Conservation (phyloP, 163 green algal species). For the Botryococcus braunii region DNA sequence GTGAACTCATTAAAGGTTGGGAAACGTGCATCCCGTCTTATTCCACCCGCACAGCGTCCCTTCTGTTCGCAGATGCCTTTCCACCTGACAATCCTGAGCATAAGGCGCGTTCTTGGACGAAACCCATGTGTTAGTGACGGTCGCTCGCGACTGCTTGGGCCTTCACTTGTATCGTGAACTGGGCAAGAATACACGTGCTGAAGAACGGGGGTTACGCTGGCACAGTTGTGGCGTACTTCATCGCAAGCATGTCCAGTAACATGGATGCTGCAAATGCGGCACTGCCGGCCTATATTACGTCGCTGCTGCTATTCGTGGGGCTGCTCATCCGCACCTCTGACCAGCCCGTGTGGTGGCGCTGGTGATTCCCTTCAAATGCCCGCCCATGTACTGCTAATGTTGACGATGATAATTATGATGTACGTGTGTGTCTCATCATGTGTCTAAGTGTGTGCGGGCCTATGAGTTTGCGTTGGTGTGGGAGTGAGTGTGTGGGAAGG, state of each 20-base stretch:
- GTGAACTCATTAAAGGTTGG: too few species aligned
- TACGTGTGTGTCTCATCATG: neutral
- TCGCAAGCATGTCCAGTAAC: conserved; percentile 42
- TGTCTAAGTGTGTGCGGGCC: too few species aligned
- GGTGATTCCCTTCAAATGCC: neutral
- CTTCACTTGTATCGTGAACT: too few species aligned
- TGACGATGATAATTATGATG: neutral
- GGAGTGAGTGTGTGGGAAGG: neutral
- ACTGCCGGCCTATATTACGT: conserved; percentile 35
- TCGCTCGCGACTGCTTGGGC: too few species aligned
- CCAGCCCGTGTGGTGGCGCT: conserved; percentile 4
- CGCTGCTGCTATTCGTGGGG: conserved; percentile 15
- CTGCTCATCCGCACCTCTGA: conserved; percentile 10
- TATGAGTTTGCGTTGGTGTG: neutral
- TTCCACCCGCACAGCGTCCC: too few species aligned
- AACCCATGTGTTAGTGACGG: too few species aligned
- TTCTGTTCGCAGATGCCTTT: too few species aligned
- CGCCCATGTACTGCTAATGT: neutral
- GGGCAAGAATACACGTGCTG: too few species aligned
- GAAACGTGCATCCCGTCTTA: too few species aligned
- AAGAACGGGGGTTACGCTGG: too few species aligned
- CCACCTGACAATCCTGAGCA: too few species aligned
- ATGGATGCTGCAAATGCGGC: conserved; percentile 55
- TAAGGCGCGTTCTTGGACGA: too few species aligned
- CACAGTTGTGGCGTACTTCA: conserved; percentile 47